These are phyloP conservation scores for Pseudonitzschia delicatissima DNA, from an alignment of 108 stramenopile species.

Conservation along the genomic window DNA sequence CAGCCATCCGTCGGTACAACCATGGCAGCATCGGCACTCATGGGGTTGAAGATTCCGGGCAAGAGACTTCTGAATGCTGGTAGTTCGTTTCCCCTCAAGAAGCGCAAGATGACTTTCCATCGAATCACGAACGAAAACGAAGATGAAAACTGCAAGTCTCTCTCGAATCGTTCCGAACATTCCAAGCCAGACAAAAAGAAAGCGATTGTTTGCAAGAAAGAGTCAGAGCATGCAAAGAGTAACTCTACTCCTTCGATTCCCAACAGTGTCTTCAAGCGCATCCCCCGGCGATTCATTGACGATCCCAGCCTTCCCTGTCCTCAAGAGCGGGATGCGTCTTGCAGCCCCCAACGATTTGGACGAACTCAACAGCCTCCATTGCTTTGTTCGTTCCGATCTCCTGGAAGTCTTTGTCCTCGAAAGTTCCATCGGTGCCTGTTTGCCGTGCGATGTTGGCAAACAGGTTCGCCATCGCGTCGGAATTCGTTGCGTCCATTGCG, in stretches of 20 bases:
- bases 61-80: background rate
- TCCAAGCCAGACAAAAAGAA: background rate
- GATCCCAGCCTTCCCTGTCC: background rate
- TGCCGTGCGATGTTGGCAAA: background rate
- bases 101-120: too few relatives aligned
- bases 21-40: background rate
- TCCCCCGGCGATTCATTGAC: slow-evolving; percentile 5
- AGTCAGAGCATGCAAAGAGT: background rate
- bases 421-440: background rate
- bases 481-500: slow-evolving; percentile 39
- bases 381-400: slow-evolving; percentile 41
- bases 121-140: too few relatives aligned
- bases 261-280: slow-evolving; percentile 1
- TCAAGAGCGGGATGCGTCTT: slow-evolving; percentile 17
- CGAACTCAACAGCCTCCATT: slow-evolving; percentile 42
- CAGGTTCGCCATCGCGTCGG: slow-evolving; percentile 20
- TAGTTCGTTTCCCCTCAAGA: background rate
- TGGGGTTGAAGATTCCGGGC: background rate
- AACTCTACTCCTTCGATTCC: background rate
- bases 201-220: background rate
- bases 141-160: too few relatives aligned
- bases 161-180: background rate
- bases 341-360: slow-evolving; percentile 25
- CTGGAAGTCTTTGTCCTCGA: slow-evolving; percentile 40
- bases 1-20: background rate